phyloP scores from a whole-genome alignment of 805 yeast species.

The Zygoascus biomembranicola region DNA sequence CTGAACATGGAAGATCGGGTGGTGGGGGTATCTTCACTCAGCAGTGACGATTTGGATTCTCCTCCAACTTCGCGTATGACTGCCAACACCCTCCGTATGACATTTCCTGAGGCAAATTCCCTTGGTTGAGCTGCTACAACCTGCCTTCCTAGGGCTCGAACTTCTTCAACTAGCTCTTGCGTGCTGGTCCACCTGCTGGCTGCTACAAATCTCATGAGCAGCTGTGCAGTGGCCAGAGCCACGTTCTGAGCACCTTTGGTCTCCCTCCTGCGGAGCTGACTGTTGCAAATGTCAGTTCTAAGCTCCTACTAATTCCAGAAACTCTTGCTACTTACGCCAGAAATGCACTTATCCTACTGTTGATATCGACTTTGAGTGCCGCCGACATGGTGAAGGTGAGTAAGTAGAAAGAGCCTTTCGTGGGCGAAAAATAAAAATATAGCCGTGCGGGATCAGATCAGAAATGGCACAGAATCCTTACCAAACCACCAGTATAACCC shows the following conservation, averaged over 20 bases:
- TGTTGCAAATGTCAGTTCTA: not conserved
- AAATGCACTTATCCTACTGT: constrained; percentile 25
- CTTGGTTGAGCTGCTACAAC: constrained; percentile 75
- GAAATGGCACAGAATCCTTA: constrained; percentile 1
- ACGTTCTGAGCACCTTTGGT: constrained; percentile 70
- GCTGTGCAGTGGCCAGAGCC: constrained; percentile 81
- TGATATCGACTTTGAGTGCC: constrained; percentile 24
- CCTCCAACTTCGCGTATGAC: constrained; percentile 80
- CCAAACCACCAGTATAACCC: too few relatives aligned
- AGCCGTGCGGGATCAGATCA: not conserved
- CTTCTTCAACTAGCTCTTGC: constrained; percentile 59
- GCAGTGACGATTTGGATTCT: constrained; percentile 29
- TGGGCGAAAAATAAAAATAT: not conserved
- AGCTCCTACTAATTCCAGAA: not conserved
- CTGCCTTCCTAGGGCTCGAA: constrained; percentile 64
- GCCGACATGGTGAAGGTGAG: not conserved
- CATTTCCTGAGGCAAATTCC: constrained; percentile 83
- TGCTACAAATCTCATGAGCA: constrained; percentile 80
- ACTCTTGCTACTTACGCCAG: constrained; percentile 18
- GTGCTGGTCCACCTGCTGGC: constrained; percentile 81
- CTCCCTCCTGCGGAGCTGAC: constrained; percentile 68
- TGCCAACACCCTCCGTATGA: constrained; percentile 81
- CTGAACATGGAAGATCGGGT: constrained; percentile 62
- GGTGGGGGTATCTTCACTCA: not conserved
- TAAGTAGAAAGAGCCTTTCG: not conserved